Base-by-base conservation (phyloP, 1,139 yeast genomes). In the Casaregolazyma suthepensis region DNA sequence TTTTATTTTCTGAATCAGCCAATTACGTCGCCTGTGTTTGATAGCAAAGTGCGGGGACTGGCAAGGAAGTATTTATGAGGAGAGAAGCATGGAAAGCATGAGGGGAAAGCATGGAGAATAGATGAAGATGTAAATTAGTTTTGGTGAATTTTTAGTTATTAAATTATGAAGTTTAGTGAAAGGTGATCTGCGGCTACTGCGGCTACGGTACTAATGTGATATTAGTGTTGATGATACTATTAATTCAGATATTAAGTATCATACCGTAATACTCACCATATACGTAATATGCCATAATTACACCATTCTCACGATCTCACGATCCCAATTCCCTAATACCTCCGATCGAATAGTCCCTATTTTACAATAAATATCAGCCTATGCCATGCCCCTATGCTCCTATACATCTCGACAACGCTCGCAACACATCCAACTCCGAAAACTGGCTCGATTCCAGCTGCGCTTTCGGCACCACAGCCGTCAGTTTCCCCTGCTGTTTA, bases 1-100 rank as follows among this genome's bases (percentile, higher is more conserved):
- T 93, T 93, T 65, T 93, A 90, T 66, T 75, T 79, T 52, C 80
- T 83, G 45, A 87, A 88, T 64, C 86, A 83, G 58, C 84, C 91
- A 1, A 87, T 93, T 37, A 75, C 79, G 31, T 83, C 87, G 48
- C 82, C 86, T 0, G 82, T 79, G 23, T 93, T 93, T 69, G 97
- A 93, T 70, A 69, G 81, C 57, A 81, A 83, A 62, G 85, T 93
- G 46, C 81, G 85, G 64, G 71, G 77, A 42, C 68, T 87, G 56
- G 96, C 96, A 3, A 81, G 82, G 63, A 89, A 88, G 72, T 88
- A 90, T 68, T 72, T 91, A 54, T 85, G 17, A n/a, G 31, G 31
- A n/a, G 40, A 2, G 13, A 31, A 31, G 13, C 4, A 10, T 12
- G 4, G 37, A 31, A 5, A 31, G n/a, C 4, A 26, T 26, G 31